Percentiles rank a stretch among this genome's conserved stretches.
Conservation (phyloP, 2,329 filamentous ascomycete species). For the Aureobasidium vineae region DNA sequence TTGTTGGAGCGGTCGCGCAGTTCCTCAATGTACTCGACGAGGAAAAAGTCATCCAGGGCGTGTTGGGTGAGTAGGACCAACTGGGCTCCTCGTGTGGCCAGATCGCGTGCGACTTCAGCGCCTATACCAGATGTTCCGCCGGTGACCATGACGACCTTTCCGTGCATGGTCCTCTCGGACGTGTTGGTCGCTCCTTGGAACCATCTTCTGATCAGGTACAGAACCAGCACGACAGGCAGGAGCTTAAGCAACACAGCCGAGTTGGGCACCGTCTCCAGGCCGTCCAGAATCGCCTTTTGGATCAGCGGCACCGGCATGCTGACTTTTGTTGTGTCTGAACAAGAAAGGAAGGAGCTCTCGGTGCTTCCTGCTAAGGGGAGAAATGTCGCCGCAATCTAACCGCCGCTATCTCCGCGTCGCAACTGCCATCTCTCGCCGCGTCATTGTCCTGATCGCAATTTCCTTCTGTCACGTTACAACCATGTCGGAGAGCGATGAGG, state of each 20-base stretch:
- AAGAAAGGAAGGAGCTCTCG: background rate
- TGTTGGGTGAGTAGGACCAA: conserved; percentile 85
- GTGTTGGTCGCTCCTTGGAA: conserved; percentile 71
- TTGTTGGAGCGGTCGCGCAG: conserved; percentile 74
- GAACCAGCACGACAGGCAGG: conserved; percentile 51
- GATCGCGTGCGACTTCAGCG: conserved; percentile 67
- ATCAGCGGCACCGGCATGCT: conserved; percentile 63
- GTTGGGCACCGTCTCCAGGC: conserved; percentile 50
- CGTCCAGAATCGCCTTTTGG: conserved; percentile 54
- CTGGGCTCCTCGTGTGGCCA: conserved; percentile 83
- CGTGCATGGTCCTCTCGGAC: conserved; percentile 82
- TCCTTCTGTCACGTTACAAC: conserved; percentile 44
- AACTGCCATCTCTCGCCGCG: background rate
- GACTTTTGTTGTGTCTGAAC: background rate
- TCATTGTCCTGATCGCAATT: conserved; percentile 1
- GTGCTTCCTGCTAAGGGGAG: background rate
- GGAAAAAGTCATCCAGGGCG: conserved; percentile 76
- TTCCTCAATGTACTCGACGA: conserved; percentile 90
- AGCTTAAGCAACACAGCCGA: conserved; percentile 47
- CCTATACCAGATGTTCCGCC: conserved; percentile 93
- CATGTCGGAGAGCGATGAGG: conserved; percentile 50
- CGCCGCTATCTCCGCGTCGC: conserved; percentile 5
- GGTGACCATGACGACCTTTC: conserved; percentile 89
- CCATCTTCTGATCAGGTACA: conserved; percentile 68
- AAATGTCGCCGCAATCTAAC: conserved; percentile 7